phyloP scores from a whole-genome alignment of 2,329 filamentous ascomycete genomes.

The Epichloe gansuensis region DNA sequence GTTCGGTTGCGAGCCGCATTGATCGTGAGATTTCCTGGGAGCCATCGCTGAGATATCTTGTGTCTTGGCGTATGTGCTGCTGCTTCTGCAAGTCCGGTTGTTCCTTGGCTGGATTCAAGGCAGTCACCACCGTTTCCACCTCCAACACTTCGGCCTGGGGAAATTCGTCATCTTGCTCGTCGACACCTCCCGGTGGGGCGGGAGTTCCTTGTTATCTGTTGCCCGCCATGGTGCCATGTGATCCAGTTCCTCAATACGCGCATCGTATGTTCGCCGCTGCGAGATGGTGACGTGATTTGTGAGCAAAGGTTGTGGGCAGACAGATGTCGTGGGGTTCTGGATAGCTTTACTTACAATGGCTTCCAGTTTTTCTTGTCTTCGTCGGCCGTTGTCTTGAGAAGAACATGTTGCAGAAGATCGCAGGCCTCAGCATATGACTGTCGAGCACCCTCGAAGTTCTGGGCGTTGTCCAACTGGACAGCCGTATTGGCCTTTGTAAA shows the following conservation, averaged over 20 bases:
- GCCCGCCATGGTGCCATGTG: slow-evolving; percentile 49
- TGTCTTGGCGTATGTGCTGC: slow-evolving; percentile 11
- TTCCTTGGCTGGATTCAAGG: slow-evolving; percentile 27
- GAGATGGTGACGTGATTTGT: not conserved
- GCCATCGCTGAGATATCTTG: slow-evolving; percentile 13
- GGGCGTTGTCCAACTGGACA: slow-evolving; percentile 88
- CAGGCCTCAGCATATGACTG: slow-evolving; percentile 89
- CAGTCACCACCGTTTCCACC: not conserved
- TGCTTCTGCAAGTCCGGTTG: slow-evolving; percentile 10
- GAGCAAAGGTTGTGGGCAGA: not conserved
- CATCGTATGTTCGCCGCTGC: slow-evolving; percentile 79
- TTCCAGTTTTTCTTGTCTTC: slow-evolving; percentile 87
- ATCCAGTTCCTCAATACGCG: slow-evolving; percentile 76
- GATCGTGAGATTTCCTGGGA: slow-evolving; percentile 13
- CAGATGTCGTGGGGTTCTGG: not conserved
- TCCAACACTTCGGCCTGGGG: slow-evolving; percentile 1
- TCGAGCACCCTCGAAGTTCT: slow-evolving; percentile 85
- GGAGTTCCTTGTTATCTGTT: slow-evolving; percentile 60
- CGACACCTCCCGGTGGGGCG: slow-evolving; percentile 47
- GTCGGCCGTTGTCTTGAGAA: slow-evolving; percentile 69
- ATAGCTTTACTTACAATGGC: slow-evolving; percentile 62
- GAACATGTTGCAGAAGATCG: slow-evolving; percentile 73
- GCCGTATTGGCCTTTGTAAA: slow-evolving; percentile 87
- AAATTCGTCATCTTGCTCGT: slow-evolving; percentile 9
- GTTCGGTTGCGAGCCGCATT: not conserved